Percentiles rank a stretch among this genome's conserved stretches.
phyloP scores from a whole-genome alignment of 805 yeast genomes.

The Tetrapisispora phaffii region DNA sequence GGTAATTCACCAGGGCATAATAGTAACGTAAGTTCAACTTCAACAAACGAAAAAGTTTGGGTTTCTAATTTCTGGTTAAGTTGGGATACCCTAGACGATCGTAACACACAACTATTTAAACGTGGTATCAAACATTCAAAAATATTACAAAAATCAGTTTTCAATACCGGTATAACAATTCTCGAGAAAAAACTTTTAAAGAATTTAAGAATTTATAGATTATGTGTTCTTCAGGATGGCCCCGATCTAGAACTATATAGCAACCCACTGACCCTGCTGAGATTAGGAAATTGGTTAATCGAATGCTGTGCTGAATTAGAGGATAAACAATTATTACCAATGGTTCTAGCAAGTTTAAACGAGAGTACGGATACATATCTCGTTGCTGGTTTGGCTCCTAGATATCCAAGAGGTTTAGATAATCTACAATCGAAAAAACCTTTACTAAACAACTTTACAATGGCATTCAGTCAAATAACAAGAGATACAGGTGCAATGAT shows the following conservation, averaged over 20 bases:
- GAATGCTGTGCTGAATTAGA: conserved; percentile 83
- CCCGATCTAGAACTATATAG: conserved; percentile 69
- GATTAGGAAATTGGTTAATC: conserved; percentile 83
- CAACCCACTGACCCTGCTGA: conserved; percentile 76
- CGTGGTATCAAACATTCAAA: conserved; percentile 79
- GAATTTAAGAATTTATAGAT: conserved; percentile 66
- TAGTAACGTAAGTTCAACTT: conserved; percentile 6
- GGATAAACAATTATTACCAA: conserved; percentile 52
- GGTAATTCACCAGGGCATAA: too few relatives aligned
- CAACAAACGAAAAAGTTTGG: conserved; percentile 43
- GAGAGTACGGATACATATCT: conserved; percentile 64
- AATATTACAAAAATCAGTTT: conserved; percentile 68
- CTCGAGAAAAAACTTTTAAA: conserved; percentile 74
- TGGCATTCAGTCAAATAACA: conserved; percentile 86
- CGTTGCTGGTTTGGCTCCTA: conserved; percentile 84
- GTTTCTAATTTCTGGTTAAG: conserved; percentile 61
- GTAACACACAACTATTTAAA: conserved; percentile 28
- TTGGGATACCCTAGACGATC: conserved; percentile 51
- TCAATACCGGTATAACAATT: conserved; percentile 81
- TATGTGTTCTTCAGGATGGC: conserved; percentile 84
- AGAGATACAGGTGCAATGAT: conserved; percentile 77
- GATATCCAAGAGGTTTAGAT: conserved; percentile 48
- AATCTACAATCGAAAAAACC: conserved; percentile 31
- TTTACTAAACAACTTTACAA: conserved; percentile 70
- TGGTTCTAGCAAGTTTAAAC: conserved; percentile 79